A percentile compares a stretch with the other conserved stretches of the same genome.
These are phyloP conservation scores for Parasarocladium wereldwijsianum DNA, from an alignment of 2,329 filamentous ascomycete species.

Conservation along the genomic window DNA sequence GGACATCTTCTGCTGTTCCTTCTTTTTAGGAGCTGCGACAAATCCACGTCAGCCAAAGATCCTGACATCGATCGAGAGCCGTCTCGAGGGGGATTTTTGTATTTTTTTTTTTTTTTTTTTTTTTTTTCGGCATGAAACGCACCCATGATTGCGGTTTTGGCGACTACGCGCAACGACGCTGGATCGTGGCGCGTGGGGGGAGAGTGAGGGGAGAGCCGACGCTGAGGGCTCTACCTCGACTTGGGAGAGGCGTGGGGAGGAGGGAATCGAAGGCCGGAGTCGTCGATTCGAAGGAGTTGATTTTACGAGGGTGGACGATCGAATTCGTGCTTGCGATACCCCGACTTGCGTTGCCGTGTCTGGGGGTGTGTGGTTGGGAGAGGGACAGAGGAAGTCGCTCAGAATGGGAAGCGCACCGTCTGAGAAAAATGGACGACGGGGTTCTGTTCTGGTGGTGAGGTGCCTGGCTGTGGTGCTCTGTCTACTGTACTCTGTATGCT, in stretches of 20 bases:
- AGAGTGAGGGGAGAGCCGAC: slow-evolving; percentile 13
- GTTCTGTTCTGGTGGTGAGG: too few species aligned
- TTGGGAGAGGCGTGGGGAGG: slow-evolving; percentile 1
- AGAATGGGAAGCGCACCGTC: too few species aligned
- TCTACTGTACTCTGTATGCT: too few species aligned
- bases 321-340: slow-evolving; percentile 15
- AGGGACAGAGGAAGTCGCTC: slow-evolving; percentile 25
- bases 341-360: slow-evolving; percentile 24
- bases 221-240: slow-evolving; percentile 8
- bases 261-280: background rate
- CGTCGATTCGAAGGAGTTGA: background rate
- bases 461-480: too few species aligned
- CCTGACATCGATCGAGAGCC: too few species aligned
- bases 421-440: slow-evolving; percentile 23
- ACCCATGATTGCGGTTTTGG: slow-evolving; percentile 48
- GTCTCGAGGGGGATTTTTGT: too few species aligned
- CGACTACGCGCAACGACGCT: slow-evolving; percentile 31
- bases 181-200: slow-evolving; percentile 23
- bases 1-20: slow-evolving; percentile 92
- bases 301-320: background rate
- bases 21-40: slow-evolving; percentile 71
- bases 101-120: too few species aligned
- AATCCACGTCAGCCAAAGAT: slow-evolving; percentile 7
- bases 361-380: slow-evolving; percentile 15
- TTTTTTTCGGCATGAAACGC: too few species aligned